phyloP scores from a whole-genome alignment of 352 stramenopile species.

The Pythium rhizo-oryzae region DNA sequence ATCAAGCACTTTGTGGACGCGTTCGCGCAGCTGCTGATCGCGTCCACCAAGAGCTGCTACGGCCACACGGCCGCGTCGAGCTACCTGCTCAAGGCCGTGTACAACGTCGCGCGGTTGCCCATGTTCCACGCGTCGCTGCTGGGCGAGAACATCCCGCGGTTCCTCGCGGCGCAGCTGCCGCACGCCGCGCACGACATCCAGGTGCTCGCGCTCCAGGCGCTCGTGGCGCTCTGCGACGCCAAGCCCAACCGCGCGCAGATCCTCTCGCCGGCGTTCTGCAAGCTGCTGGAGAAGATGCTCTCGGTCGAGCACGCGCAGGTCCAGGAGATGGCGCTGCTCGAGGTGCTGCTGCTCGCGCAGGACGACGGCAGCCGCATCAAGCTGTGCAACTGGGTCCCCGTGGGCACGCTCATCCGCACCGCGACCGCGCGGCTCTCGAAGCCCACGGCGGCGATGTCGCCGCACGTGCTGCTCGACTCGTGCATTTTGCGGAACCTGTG shows the following conservation, averaged over 20 bases:
- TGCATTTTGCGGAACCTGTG: slow-evolving; percentile 75
- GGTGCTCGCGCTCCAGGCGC: slow-evolving; percentile 46
- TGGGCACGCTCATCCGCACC: slow-evolving; percentile 41
- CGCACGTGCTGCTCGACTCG: slow-evolving; percentile 62
- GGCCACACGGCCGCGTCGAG: slow-evolving; percentile 30
- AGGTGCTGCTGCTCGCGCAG: slow-evolving; percentile 57
- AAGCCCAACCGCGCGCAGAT: slow-evolving; percentile 51
- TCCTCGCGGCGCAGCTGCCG: slow-evolving; percentile 49
- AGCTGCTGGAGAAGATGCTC: slow-evolving; percentile 52
- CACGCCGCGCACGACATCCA: slow-evolving; percentile 43
- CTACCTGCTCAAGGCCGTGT: slow-evolving; percentile 71
- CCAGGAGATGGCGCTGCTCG: slow-evolving; percentile 55
- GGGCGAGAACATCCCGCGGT: slow-evolving; percentile 66
- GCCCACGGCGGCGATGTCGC: background rate
- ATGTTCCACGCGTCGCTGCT: slow-evolving; percentile 63
- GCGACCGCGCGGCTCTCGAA: background rate
- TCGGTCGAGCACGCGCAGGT: slow-evolving; percentile 39
- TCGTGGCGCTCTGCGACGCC: slow-evolving; percentile 57
- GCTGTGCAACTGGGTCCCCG: slow-evolving; percentile 69
- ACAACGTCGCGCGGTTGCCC: slow-evolving; percentile 62
- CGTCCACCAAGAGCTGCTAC: slow-evolving; percentile 30
- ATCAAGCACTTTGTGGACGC: slow-evolving; percentile 71
- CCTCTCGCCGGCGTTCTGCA: slow-evolving; percentile 52
- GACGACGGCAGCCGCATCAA: slow-evolving; percentile 72
- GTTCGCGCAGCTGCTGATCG: slow-evolving; percentile 61